Evolutionary conservation across 2,329 filamentous ascomycete genomes (phyloP).

Genomic region (Tolypocladium cylindrosporum): DNA sequence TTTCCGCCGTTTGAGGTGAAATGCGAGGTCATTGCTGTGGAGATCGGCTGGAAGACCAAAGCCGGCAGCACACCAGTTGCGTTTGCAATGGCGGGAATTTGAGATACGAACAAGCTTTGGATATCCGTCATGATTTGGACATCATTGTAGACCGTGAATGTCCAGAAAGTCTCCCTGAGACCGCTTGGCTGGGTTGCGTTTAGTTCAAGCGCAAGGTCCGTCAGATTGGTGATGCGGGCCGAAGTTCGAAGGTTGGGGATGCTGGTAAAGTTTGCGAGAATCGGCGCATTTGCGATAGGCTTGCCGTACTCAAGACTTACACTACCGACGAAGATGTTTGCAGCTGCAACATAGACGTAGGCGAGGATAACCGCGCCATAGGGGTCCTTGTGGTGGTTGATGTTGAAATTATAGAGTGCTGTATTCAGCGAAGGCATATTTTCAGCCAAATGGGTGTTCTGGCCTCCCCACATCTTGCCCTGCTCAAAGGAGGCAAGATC

Average conservation of each 20-base stretch:
- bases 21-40: not conserved
- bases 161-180: not conserved
- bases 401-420: not conserved
- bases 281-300: not conserved
- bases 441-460: not conserved
- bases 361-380: not conserved
- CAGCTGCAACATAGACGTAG: not conserved
- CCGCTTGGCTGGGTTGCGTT: not conserved
- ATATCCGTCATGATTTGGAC: not conserved
- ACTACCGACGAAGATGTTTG: not conserved
- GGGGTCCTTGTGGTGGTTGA: not conserved
- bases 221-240: not conserved
- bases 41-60: not conserved
- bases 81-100: not conserved
- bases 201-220: not conserved
- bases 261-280: not conserved
- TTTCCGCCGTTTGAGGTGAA: not conserved
- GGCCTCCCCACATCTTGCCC: conserved; percentile 12
- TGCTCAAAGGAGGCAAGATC: conserved; percentile 11
- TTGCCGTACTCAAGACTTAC: not conserved
- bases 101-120: not conserved
- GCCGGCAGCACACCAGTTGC: not conserved
- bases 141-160: not conserved
- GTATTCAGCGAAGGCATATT: not conserved
- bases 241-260: not conserved